Percentiles rank a stretch among this genome's conserved stretches.
These are phyloP conservation scores for Boletus rufocinnamomeus DNA, from an alignment of 768 basidiomycete genomes.

Conservation along the genomic window DNA sequence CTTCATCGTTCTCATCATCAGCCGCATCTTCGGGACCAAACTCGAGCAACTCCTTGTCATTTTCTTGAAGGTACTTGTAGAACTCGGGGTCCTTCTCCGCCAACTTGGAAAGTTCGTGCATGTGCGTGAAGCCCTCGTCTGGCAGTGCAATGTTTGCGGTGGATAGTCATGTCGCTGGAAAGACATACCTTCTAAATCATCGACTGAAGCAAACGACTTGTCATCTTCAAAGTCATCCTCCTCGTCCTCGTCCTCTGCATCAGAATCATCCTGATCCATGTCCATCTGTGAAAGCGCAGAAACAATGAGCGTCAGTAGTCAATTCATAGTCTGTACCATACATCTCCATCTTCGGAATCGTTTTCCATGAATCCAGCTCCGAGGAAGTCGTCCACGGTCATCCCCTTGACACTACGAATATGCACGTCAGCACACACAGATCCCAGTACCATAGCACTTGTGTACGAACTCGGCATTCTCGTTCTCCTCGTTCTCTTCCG, in stretches of 20 bases:
- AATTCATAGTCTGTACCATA: constrained; percentile 19
- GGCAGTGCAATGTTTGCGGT: constrained; percentile 7
- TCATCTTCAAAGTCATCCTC: constrained; percentile 51
- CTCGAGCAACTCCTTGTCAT: constrained; percentile 87
- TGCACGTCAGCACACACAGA: not conserved
- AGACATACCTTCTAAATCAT: constrained; percentile 66
- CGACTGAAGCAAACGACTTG: constrained; percentile 75
- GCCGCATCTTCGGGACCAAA: constrained; percentile 58
- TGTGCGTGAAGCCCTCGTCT: constrained; percentile 77
- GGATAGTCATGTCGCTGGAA: not conserved
- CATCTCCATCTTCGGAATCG: constrained; percentile 49
- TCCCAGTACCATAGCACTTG: not conserved
- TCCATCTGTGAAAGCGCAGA: constrained; percentile 21
- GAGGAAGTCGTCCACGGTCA: constrained; percentile 79
- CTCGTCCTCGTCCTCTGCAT: constrained; percentile 44
- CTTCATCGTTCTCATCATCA: constrained; percentile 53
- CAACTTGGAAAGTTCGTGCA: constrained; percentile 81
- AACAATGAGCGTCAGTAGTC: constrained; percentile 4
- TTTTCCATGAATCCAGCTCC: constrained; percentile 72
- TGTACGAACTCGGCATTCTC: constrained; percentile 17
- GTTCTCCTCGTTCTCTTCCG: constrained; percentile 5
- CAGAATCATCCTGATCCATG: constrained; percentile 30
- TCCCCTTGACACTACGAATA: constrained; percentile 35
- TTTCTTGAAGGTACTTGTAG: constrained; percentile 96
- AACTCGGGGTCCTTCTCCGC: constrained; percentile 99